Percentiles rank a stretch among this genome's conserved stretches.
These are phyloP conservation scores for Ophiostoma sp. DNA, from an alignment of 2,329 filamentous ascomycete species.

Conservation along the genomic window DNA sequence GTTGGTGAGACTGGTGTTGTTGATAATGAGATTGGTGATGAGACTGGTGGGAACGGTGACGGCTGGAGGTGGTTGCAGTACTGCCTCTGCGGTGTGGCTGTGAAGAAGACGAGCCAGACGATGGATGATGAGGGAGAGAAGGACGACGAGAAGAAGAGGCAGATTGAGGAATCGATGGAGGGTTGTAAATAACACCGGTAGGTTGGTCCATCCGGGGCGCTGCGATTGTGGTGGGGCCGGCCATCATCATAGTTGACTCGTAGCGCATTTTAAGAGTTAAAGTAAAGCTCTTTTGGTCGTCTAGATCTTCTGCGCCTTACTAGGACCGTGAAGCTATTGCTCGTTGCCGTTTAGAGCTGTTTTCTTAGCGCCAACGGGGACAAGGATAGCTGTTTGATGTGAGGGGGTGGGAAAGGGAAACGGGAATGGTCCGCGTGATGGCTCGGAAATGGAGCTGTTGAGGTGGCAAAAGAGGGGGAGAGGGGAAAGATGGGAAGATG, in stretches of 20 bases:
- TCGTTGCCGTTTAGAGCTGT: not conserved
- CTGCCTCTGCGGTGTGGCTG: not conserved
- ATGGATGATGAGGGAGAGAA: slow-evolving; percentile 1
- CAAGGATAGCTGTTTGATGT: not conserved
- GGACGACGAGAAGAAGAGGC: not conserved
- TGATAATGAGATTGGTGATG: not conserved
- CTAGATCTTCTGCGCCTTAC: not conserved
- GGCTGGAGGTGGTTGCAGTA: not conserved
- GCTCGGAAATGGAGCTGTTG: not conserved
- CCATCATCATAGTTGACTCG: slow-evolving; percentile 11
- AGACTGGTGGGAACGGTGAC: not conserved
- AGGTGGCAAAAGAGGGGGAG: not conserved
- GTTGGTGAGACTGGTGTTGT: not conserved
- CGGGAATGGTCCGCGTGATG: not conserved
- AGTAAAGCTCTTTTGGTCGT: not conserved
- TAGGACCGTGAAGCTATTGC: not conserved
- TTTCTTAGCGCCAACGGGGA: not conserved
- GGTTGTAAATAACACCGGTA: not conserved
- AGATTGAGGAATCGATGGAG: not conserved
- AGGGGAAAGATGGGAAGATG: not conserved
- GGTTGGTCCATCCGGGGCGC: slow-evolving; percentile 18
- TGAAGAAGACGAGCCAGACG: not conserved
- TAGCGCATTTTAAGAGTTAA: not conserved
- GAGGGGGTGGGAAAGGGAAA: not conserved
- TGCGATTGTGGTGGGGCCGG: slow-evolving; percentile 18